phyloP scores from a whole-genome alignment of 495 filamentous ascomycete genomes.

The Lepraria neglecta region DNA sequence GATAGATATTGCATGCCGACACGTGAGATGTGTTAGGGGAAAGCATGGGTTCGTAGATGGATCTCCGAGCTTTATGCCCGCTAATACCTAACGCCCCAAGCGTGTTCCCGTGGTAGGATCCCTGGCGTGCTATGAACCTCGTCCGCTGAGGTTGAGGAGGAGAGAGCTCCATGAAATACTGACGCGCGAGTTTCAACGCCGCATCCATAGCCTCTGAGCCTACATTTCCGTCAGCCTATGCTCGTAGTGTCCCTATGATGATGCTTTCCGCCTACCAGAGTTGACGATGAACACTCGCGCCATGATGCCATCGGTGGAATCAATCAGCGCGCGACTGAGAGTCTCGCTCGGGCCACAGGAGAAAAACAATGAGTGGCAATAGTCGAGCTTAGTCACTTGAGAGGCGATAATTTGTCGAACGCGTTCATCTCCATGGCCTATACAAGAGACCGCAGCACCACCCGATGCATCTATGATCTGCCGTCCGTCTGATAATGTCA shows the following conservation, averaged over 20 bases:
- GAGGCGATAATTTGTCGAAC: slow-evolving; percentile 37
- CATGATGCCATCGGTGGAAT: slow-evolving; percentile 43
- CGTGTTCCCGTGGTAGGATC: slow-evolving; percentile 72
- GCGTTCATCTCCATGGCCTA: slow-evolving; percentile 44
- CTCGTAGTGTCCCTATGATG: slow-evolving; percentile 9
- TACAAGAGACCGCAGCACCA: slow-evolving; percentile 48
- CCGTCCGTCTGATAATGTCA: slow-evolving; percentile 52
- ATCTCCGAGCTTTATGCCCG: slow-evolving; percentile 55
- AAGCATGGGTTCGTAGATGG: slow-evolving; percentile 60
- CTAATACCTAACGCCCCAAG: slow-evolving; percentile 57
- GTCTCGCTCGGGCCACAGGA: slow-evolving; percentile 37
- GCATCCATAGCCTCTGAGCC: slow-evolving; percentile 68
- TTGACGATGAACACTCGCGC: slow-evolving; percentile 42
- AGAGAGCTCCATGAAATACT: slow-evolving; percentile 54
- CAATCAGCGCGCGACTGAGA: slow-evolving; percentile 39
- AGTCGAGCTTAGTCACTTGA: slow-evolving; percentile 38
- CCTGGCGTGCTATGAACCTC: slow-evolving; percentile 58
- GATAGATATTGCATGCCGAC: slow-evolving; percentile 62
- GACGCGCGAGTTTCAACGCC: slow-evolving; percentile 56
- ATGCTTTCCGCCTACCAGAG: slow-evolving; percentile 48
- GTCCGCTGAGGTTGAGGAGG: slow-evolving; percentile 41
- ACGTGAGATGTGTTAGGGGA: slow-evolving; percentile 55
- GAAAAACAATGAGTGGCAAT: slow-evolving; percentile 43
- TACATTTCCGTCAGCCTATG: slow-evolving; percentile 27
- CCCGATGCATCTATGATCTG: slow-evolving; percentile 56